Base-by-base conservation (phyloP, 371 early-diverging fungal genomes). In the Mortierella sp. region DNA sequence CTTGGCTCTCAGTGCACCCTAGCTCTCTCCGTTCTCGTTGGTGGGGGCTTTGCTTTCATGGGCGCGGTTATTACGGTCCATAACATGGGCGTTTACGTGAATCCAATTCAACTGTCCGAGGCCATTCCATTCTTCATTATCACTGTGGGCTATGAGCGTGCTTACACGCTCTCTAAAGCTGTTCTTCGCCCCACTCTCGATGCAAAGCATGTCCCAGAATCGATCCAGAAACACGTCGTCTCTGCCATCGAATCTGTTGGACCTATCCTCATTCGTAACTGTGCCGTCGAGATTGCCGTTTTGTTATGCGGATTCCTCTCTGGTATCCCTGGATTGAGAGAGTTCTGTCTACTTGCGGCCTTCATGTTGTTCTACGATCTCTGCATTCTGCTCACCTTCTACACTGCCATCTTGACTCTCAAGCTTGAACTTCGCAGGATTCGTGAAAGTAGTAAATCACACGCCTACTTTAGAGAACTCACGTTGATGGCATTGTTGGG, bases 101-200 rank as follows among this genome's bases (percentile, higher is more conserved):
- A 93, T 83, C 90, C 92, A 5, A 89, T 93, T 36, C 88, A 93
- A n/a, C 87, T 95, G 67, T 89, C 93, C 65, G 96, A 97, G 82
- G 95, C 96, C 21, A 91, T 96, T 76, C 97, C 97, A 3, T 97
- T 97, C 86, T 89, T 97, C 60, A 92, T 95, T 50, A 93, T 96
- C 63, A 95, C 96, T n/a, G 92, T 97, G 50, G 97, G 97, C 0
- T 97, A 97, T 71, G 97, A 97, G 73, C 93, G 96, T 77, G 94
- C 95, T 52, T 92, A 91, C 83, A 88, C 88, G 22, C 88, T 97
- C 70, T 93, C 96, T 68, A 92, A 93, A 68, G 90, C 96, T 40
- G 94, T 97, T 0, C 87, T 95, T 58, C 87, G 91, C 40, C 75
- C 84, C 67, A 76, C 72, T 21, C 72, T 69, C n/a, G 69, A 52